Conservation (phyloP, 129 eudicot genomes). For the Smallanthus sonchifolius region DNA sequence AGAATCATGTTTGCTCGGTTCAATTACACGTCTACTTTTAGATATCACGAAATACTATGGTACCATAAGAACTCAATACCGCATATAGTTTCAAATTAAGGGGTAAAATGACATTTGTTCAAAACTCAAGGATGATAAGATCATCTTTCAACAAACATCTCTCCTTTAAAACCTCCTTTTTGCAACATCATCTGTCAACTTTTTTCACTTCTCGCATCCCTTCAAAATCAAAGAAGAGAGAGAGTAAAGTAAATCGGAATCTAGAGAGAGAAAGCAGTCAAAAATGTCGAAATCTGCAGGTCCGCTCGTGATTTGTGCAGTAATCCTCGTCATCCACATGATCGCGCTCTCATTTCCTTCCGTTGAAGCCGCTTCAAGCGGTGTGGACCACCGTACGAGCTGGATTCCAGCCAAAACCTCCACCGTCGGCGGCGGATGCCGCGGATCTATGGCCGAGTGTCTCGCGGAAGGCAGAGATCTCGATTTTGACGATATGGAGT, state of each 20-base stretch:
- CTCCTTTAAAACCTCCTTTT: slow-evolving; percentile 18
- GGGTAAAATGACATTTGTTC: not conserved
- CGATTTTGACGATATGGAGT: slow-evolving; percentile 32
- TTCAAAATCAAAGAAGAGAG: slow-evolving; percentile 1
- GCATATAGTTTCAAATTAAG: not conserved
- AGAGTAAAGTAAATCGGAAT: slow-evolving; percentile 8
- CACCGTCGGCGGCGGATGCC: slow-evolving; percentile 11
- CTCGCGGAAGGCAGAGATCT: slow-evolving; percentile 31
- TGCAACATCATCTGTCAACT: not conserved
- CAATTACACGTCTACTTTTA: too few species aligned
- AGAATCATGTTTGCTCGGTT: too few species aligned
- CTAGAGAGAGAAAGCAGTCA: slow-evolving; percentile 5
- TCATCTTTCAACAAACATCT: not conserved
- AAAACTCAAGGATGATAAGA: not conserved
- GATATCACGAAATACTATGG: too few species aligned
- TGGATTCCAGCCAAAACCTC: slow-evolving; percentile 24
- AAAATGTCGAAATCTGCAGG: slow-evolving; percentile 33
- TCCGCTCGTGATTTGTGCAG: slow-evolving; percentile 30
- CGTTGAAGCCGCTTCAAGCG: slow-evolving; percentile 10
- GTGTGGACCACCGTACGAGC: slow-evolving; percentile 10
- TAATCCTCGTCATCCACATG: slow-evolving; percentile 24
- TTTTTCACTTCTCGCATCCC: slow-evolving; percentile 8
- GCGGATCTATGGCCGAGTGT: slow-evolving; percentile 48
- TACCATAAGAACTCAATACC: not conserved
- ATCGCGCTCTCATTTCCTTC: slow-evolving; percentile 21